These are phyloP conservation scores for Phialocephala subalpina DNA, from an alignment of 2,329 filamentous ascomycete species.

Conservation along the genomic window DNA sequence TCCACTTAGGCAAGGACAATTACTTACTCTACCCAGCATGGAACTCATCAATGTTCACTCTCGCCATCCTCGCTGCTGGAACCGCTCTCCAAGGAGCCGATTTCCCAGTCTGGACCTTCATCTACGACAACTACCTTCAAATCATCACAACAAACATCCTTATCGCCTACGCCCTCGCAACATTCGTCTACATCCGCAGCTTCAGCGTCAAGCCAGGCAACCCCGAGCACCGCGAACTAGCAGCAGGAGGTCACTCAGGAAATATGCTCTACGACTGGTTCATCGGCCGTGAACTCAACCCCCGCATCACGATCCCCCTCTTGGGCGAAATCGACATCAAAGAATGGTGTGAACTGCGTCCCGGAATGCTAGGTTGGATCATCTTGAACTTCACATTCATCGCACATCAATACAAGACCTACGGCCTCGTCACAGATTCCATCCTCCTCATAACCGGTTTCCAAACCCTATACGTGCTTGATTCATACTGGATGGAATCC, in stretches of 20 bases:
- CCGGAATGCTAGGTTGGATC: constrained; percentile 89
- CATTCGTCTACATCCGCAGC: constrained; percentile 82
- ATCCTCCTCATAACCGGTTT: constrained; percentile 81
- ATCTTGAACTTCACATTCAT: constrained; percentile 85
- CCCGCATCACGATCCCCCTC: constrained; percentile 79
- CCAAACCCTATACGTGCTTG: constrained; percentile 84
- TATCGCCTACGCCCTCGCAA: constrained; percentile 75
- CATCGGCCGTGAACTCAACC: constrained; percentile 95
- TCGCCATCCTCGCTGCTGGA: constrained; percentile 76
- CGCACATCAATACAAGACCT: constrained; percentile 86
- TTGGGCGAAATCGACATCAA: constrained; percentile 92
- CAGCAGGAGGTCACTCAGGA: constrained; percentile 80
- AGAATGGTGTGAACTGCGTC: constrained; percentile 87
- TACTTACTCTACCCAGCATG: constrained; percentile 63
- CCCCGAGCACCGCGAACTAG: constrained; percentile 76
- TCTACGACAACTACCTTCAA: constrained; percentile 89
- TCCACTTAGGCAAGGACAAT: constrained; percentile 4
- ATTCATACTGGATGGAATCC: constrained; percentile 86
- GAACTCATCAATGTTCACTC: constrained; percentile 75
- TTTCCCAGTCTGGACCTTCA: constrained; percentile 90
- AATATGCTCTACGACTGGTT: constrained; percentile 96
- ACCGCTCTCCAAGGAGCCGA: constrained; percentile 80
- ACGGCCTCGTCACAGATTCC: constrained; percentile 84
- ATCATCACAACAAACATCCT: constrained; percentile 84
- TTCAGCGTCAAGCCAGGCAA: constrained; percentile 84